Conservation (phyloP, 2,329 filamentous ascomycete species). For the Sclerotinia borealis region DNA sequence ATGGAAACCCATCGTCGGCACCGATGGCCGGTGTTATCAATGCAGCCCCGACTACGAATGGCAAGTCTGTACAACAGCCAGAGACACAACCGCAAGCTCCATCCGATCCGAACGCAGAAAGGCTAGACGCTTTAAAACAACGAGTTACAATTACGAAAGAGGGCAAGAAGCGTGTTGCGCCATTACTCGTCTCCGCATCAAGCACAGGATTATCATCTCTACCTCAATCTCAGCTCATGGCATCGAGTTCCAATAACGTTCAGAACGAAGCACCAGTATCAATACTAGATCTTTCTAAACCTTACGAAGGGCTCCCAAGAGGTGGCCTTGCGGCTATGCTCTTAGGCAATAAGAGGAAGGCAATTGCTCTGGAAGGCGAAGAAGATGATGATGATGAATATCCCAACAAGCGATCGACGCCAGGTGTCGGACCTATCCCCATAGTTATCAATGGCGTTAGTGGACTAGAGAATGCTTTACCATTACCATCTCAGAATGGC, state of each 20-base stretch:
- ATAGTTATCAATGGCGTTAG: slow-evolving; percentile 73
- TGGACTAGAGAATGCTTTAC: slow-evolving; percentile 69
- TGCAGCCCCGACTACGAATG: slow-evolving; percentile 22
- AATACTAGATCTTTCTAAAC: slow-evolving; percentile 84
- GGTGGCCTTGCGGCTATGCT: slow-evolving; percentile 82
- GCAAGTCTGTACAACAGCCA: slow-evolving; percentile 19
- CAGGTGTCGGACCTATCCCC: slow-evolving; percentile 60
- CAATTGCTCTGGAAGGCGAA: slow-evolving; percentile 53
- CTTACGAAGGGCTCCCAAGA: slow-evolving; percentile 86
- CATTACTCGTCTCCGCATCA: slow-evolving; percentile 83
- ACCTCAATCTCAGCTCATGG: slow-evolving; percentile 81
- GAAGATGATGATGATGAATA: slow-evolving; percentile 58
- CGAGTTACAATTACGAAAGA: slow-evolving; percentile 94
- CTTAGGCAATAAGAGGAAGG: slow-evolving; percentile 88
- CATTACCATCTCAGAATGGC: slow-evolving; percentile 52
- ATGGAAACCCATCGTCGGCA: slow-evolving; percentile 26
- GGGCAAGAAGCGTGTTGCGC: slow-evolving; percentile 91
- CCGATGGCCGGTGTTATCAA: slow-evolving; percentile 22
- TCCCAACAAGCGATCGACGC: slow-evolving; percentile 53
- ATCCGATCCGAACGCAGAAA: slow-evolving; percentile 49
- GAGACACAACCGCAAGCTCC: slow-evolving; percentile 36
- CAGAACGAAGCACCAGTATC: slow-evolving; percentile 72
- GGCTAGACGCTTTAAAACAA: slow-evolving; percentile 71
- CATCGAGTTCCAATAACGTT: slow-evolving; percentile 59
- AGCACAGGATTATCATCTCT: slow-evolving; percentile 81